Percentiles rank a stretch among this genome's conserved stretches.
These are phyloP conservation scores for Heliosperma pusillum DNA, from an alignment of 148 eudicot species.

Conservation along the genomic window DNA sequence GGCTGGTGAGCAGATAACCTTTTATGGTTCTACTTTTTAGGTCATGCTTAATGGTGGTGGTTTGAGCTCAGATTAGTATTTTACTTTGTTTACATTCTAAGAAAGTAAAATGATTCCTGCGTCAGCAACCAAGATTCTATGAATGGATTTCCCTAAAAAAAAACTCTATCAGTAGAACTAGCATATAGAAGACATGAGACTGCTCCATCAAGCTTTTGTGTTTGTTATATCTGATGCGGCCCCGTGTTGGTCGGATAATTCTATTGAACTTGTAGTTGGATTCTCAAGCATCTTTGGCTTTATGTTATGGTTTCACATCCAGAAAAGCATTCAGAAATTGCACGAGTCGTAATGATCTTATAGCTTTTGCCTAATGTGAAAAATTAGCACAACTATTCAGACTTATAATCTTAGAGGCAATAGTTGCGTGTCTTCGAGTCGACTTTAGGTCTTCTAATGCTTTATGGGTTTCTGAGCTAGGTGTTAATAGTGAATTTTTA, in stretches of 20 bases:
- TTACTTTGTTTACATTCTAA: neutral
- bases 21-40: neutral
- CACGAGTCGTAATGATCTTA: neutral
- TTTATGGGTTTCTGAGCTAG: neutral
- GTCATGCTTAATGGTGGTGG: neutral
- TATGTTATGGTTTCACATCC: neutral
- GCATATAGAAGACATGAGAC: too few species aligned
- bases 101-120: neutral
- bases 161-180: too few species aligned
- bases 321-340: neutral
- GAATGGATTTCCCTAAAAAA: too few species aligned
- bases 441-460: neutral
- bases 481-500: neutral
- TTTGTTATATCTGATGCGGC: too few species aligned
- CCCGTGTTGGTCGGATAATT: neutral
- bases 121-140: neutral
- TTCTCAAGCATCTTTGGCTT: neutral
- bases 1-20: slow-evolving; percentile 11
- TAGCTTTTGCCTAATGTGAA: neutral
- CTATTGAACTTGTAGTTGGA: neutral
- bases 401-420: neutral
- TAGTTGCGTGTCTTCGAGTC: neutral
- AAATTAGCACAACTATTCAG: neutral
- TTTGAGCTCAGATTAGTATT: neutral
- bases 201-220: neutral